phyloP scores from a whole-genome alignment of 2,329 filamentous ascomycete genomes.

The Lachnum nothofagi region DNA sequence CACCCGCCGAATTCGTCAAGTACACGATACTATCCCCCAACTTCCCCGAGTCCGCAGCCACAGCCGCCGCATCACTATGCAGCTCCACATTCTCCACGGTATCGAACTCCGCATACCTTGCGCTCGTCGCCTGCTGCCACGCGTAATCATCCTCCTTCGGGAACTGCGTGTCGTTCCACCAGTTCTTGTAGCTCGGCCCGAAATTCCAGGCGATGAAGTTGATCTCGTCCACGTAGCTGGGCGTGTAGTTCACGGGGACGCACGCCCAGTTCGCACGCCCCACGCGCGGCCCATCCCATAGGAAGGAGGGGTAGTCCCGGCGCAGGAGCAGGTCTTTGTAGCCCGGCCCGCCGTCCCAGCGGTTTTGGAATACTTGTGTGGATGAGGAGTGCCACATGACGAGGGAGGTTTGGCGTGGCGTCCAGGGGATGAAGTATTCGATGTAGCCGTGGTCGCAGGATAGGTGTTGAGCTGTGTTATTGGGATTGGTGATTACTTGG shows the following conservation, averaged over 20 bases:
- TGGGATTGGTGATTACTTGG: constrained; percentile 1
- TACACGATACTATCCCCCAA: constrained; percentile 10
- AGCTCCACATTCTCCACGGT: constrained; percentile 11
- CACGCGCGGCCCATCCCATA: constrained; percentile 13
- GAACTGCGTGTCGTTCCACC: constrained; percentile 13
- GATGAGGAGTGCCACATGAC: constrained; percentile 15
- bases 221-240: constrained; percentile 7
- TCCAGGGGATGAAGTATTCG: constrained; percentile 15
- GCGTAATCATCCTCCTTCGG: constrained; percentile 6
- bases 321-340: constrained; percentile 16
- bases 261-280: constrained; percentile 15
- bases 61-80: constrained; percentile 2
- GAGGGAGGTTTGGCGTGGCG: constrained; percentile 9
- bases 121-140: constrained; percentile 11
- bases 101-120: constrained; percentile 14
- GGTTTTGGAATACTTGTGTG: constrained; percentile 17
- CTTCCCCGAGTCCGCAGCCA: constrained; percentile 12
- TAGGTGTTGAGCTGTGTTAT: constrained; percentile 4
- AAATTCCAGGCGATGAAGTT: constrained; percentile 17
- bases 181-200: constrained; percentile 9
- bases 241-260: constrained; percentile 5
- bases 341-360: constrained; percentile 16
- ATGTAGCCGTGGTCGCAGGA: constrained; percentile 17
- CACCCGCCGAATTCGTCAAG: constrained; percentile 15
- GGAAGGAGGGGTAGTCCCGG: constrained; percentile 13